Conservation (phyloP, 1,284 basidiomycete species). For the Meripilus lineatus region DNA sequence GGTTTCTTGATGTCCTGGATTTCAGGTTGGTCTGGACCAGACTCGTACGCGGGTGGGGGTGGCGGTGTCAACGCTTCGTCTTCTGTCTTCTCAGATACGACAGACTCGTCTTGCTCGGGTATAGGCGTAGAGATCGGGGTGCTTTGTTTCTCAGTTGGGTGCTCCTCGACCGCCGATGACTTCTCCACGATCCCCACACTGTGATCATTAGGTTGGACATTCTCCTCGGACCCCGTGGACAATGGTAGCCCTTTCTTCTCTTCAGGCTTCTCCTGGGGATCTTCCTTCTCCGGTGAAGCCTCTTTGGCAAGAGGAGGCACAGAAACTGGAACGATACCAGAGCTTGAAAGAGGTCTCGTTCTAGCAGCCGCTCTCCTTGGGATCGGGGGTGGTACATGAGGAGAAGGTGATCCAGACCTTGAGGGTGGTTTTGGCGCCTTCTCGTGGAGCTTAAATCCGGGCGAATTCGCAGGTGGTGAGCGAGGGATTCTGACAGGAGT, state of each 20-base stretch:
- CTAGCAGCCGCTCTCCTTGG: conserved; percentile 50
- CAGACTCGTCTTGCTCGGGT: not conserved
- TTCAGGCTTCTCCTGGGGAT: not conserved
- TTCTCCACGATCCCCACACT: too few species aligned
- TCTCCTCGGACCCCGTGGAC: too few species aligned
- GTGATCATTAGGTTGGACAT: too few species aligned
- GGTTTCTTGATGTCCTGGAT: not conserved
- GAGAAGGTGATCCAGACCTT: conserved; percentile 15
- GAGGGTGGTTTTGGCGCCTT: conserved; percentile 15
- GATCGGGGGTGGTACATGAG: conserved; percentile 43
- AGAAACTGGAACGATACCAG: conserved; percentile 7
- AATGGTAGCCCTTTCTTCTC: too few species aligned
- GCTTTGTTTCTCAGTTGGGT: not conserved
- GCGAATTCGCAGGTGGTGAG: not conserved
- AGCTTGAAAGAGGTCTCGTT: conserved; percentile 13
- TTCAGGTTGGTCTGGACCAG: not conserved
- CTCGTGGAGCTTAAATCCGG: not conserved
- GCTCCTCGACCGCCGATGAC: not conserved
- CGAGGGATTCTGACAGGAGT: conserved; percentile 9
- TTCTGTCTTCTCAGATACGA: not conserved
- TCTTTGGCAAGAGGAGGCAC: conserved; percentile 12
- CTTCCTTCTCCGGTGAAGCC: conserved; percentile 1
- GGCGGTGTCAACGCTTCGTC: not conserved
- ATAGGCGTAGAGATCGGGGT: not conserved
- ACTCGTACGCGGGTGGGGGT: not conserved